Evolutionary conservation across 2,329 filamentous ascomycete species (phyloP), one percentile per base, ranked within the genome.

Genomic region (Dichotomopilus funicola): DNA sequence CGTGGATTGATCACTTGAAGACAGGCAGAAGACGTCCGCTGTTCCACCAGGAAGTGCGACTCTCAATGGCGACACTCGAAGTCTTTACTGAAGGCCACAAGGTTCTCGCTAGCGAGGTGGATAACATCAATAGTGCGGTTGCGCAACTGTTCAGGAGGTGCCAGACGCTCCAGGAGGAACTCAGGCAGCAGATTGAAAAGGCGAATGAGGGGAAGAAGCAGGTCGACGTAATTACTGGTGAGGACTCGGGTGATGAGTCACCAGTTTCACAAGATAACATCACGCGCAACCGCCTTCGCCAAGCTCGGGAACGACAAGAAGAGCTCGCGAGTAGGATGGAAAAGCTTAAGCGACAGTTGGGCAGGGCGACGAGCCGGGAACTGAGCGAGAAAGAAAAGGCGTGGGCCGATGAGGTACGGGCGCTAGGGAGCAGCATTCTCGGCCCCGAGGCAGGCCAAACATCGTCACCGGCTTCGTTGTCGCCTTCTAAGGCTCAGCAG

Each of bases 61-160:
- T 91, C 27, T 88, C 85, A 27, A 82, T 86, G 10, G 80, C 86
- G 27, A 88, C 86, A 1, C 75, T 91, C 13, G 80, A 85, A 60
- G 76, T 89, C 40, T 80, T 92, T 61, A 87, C 86, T 34, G 83
- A 88, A 57, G 83, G 83, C 0, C 88, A 92, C 68, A 83, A 86
- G 65, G 74, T 88, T 5, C 75, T 91, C 5, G 83, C 83, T 59
- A 78, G 80, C 8, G 87, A 91, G 68, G 89, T 86, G 0, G 77
- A 86, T 62, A 77, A 76, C 9, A 76, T 91, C 9, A 86, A 87
- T 12, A 73, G 80, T 44, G 87, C 86, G 1, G 87, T 86, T 0
- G 81, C 87, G 1, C 86, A 90, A 63, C 74, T 91, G 5, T 91
- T 91, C 71, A 77, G 84, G 33, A 79, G 84, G 53, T 89, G 87